Evolutionary conservation across 1,284 basidiomycete genomes (phyloP).

Genomic region (Xerocomus amazonicus): DNA sequence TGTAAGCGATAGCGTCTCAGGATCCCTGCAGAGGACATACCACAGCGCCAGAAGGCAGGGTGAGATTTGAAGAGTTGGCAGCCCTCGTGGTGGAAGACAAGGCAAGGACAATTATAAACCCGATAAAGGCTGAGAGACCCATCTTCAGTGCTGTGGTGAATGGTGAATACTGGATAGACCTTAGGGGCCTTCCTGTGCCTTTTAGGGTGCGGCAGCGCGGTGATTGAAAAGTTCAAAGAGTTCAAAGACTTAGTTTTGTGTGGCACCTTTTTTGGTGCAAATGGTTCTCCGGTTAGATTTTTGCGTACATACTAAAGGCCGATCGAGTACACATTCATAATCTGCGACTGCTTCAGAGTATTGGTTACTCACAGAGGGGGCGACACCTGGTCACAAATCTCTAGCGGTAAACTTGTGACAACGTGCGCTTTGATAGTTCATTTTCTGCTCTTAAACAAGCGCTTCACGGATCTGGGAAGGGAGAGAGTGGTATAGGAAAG

Average conservation of each 20-base stretch:
- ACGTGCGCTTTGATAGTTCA: no score
- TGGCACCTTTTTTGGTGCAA: no score
- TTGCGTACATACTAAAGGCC: no score
- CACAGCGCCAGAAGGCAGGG: conserved; percentile 17
- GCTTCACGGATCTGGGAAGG: no score
- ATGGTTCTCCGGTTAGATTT: no score
- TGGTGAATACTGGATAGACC: not conserved
- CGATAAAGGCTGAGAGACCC: not conserved
- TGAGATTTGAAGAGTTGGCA: not conserved
- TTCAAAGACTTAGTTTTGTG: not conserved
- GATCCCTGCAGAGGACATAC: conserved; percentile 11
- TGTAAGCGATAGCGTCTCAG: conserved; percentile 38
- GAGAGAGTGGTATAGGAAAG: no score
- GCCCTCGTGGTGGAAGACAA: not conserved
- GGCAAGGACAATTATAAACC: conserved; percentile 1
- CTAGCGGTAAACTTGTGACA: no score
- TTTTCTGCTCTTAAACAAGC: no score
- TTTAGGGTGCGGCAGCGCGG: not conserved
- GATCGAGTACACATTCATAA: no score
- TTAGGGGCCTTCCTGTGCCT: not conserved
- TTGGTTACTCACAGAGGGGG: no score
- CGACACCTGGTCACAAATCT: no score
- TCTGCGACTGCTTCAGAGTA: no score
- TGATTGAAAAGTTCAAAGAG: not conserved
- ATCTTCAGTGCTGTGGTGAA: not conserved